Evolutionary conservation across 2,329 filamentous ascomycete genomes (phyloP).

Genomic region (Chaetothyriales sp.): DNA sequence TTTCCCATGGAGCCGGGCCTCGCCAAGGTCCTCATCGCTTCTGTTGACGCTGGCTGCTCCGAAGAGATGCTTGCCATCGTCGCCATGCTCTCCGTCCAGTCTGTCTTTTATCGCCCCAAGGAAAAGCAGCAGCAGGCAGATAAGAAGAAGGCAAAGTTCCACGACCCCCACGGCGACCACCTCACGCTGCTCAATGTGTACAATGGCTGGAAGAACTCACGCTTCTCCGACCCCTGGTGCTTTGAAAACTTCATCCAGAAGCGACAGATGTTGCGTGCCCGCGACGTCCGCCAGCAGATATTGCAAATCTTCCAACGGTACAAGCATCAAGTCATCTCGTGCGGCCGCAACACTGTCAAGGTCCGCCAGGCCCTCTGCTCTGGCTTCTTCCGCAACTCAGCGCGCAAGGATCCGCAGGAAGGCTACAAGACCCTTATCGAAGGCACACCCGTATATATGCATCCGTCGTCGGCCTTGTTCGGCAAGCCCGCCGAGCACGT

Average conservation of each 20-base stretch:
- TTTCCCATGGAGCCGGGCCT: slow-evolving; percentile 95
- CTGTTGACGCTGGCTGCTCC: slow-evolving; percentile 74
- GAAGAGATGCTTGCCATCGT: slow-evolving; percentile 93
- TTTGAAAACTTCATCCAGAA: slow-evolving; percentile 97
- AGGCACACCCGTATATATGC: slow-evolving; percentile 86
- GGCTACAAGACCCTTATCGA: slow-evolving; percentile 97
- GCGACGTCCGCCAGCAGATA: slow-evolving; percentile 85
- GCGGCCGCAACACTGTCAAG: slow-evolving; percentile 72
- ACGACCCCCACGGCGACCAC: slow-evolving; percentile 88
- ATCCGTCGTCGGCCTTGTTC: slow-evolving; percentile 81
- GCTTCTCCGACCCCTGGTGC: slow-evolving; percentile 79
- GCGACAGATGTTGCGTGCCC: slow-evolving; percentile 71
- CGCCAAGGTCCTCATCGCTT: slow-evolving; percentile 78
- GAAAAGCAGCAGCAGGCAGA: slow-evolving; percentile 95
- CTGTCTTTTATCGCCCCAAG: slow-evolving; percentile 87
- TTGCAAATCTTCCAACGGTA: slow-evolving; percentile 90
- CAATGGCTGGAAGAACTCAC: slow-evolving; percentile 84
- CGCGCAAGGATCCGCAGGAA: slow-evolving; percentile 88
- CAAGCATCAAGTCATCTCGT: slow-evolving; percentile 66
- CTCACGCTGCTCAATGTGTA: slow-evolving; percentile 92
- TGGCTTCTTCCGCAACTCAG: slow-evolving; percentile 91
- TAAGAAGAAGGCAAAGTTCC: slow-evolving; percentile 95
- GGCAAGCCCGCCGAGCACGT: slow-evolving; percentile 95
- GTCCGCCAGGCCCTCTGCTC: slow-evolving; percentile 80
- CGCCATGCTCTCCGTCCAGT: slow-evolving; percentile 77